These are phyloP conservation scores for Coniferiporia sulphurascens DNA, from an alignment of 1,284 basidiomycete species.

Conservation along the genomic window DNA sequence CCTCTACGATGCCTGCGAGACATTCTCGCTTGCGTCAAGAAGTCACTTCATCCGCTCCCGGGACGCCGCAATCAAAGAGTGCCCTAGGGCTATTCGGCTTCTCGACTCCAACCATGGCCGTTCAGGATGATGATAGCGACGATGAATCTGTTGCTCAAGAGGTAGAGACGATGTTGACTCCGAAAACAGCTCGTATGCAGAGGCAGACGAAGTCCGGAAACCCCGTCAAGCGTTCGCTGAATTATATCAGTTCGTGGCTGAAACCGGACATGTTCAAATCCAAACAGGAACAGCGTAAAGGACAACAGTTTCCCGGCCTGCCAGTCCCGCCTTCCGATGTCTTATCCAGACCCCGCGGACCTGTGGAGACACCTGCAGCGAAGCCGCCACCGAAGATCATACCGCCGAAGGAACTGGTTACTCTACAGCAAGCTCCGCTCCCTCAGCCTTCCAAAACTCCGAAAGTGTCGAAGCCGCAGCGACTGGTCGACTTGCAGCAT, in stretches of 20 bases:
- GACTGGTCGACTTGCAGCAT: constrained; percentile 53
- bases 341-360: constrained; percentile 44
- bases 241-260: constrained; percentile 17
- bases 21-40: constrained; percentile 57
- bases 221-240: constrained; percentile 17
- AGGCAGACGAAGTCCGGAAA: background rate
- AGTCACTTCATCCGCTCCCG: constrained; percentile 4
- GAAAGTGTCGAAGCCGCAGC: constrained; percentile 29
- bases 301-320: constrained; percentile 33
- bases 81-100: constrained; percentile 9
- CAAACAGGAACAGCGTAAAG: constrained; percentile 5
- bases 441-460: constrained; percentile 41
- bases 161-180: constrained; percentile 13
- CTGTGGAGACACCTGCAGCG: constrained; percentile 53
- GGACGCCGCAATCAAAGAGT: constrained; percentile 3
- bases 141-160: constrained; percentile 13
- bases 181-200: background rate
- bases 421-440: constrained; percentile 46
- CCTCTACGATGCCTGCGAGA: constrained; percentile 42
- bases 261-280: constrained; percentile 12
- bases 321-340: constrained; percentile 50
- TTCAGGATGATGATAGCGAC: constrained; percentile 8
- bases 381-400: constrained; percentile 38
- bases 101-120: constrained; percentile 5
- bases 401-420: constrained; percentile 60